These are phyloP conservation scores for Polychytrium aggregatum DNA, from an alignment of 192 early-diverging fungal species.

Conservation along the genomic window DNA sequence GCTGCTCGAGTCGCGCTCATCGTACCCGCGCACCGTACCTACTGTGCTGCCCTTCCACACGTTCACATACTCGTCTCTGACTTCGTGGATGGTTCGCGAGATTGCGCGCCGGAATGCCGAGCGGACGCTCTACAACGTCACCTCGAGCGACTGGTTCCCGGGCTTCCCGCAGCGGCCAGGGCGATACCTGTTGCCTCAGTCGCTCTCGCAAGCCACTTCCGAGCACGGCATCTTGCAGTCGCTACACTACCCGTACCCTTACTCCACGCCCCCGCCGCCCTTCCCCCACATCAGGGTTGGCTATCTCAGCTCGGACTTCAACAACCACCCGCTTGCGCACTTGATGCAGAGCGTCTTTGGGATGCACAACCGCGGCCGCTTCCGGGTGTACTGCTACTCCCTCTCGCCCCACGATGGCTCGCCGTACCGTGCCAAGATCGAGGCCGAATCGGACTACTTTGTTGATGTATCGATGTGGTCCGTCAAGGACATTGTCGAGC, in stretches of 20 bases:
- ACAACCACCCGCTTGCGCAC: conserved; percentile 85
- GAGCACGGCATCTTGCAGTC: neutral
- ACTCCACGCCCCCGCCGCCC: conserved; percentile 65
- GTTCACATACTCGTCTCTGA: conserved; percentile 76
- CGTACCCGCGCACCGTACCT: conserved; percentile 54
- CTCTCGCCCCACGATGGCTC: conserved; percentile 69
- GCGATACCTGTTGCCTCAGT: too few species aligned
- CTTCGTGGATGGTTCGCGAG: conserved; percentile 69
- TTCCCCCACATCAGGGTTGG: conserved; percentile 63
- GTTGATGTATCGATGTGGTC: conserved; percentile 64
- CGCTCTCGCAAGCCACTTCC: neutral
- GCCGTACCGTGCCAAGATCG: conserved; percentile 69
- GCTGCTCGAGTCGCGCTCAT: conserved; percentile 45
- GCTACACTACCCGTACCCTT: conserved; percentile 39
- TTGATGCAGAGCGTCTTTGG: conserved; percentile 94
- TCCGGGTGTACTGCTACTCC: conserved; percentile 73
- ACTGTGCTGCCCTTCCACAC: conserved; percentile 92
- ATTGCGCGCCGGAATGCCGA: conserved; percentile 79
- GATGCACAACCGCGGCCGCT: conserved; percentile 66
- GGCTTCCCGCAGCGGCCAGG: conserved; percentile 29
- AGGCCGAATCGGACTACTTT: conserved; percentile 67
- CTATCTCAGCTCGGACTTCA: conserved; percentile 87
- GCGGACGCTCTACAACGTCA: conserved; percentile 63
- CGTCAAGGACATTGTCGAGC: conserved; percentile 63
- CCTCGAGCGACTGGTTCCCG: conserved; percentile 46